These are phyloP conservation scores for Ophiocordyceps unilateralis DNA, from an alignment of 2,329 filamentous ascomycete species.

Conservation along the genomic window DNA sequence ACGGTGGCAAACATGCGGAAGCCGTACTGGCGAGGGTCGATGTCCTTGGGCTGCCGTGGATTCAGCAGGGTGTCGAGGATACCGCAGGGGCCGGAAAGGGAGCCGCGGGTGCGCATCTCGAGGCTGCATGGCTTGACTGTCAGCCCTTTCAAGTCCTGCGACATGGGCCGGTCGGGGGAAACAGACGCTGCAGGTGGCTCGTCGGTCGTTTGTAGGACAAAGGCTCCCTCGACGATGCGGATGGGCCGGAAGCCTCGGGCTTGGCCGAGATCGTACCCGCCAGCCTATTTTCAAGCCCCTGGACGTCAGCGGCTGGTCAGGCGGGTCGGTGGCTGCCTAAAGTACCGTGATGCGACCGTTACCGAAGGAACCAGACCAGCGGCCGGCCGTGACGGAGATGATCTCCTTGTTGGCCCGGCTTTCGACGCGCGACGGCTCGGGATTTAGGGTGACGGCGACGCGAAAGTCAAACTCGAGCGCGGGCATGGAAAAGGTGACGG, in stretches of 20 bases:
- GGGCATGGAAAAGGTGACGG: constrained; percentile 25
- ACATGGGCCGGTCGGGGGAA: neutral
- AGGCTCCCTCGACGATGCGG: constrained; percentile 29
- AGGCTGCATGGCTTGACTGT: constrained; percentile 9
- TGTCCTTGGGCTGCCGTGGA: constrained; percentile 18
- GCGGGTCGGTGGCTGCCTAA: constrained; percentile 6
- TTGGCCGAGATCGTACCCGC: constrained; percentile 24
- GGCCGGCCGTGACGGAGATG: constrained; percentile 27
- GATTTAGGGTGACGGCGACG: constrained; percentile 27
- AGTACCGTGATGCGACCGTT: constrained; percentile 28
- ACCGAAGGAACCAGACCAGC: constrained; percentile 31
- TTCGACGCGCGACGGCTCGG: constrained; percentile 24
- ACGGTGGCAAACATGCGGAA: constrained; percentile 32
- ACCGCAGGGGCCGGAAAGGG: constrained; percentile 27
- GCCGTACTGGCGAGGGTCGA: constrained; percentile 25
- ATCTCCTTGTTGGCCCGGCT: constrained; percentile 27
- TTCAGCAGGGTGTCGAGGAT: constrained; percentile 22
- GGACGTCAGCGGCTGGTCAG: constrained; percentile 4
- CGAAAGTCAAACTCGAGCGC: constrained; percentile 31
- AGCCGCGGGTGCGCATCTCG: constrained; percentile 29
- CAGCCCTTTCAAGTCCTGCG: neutral
- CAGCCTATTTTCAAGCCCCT: constrained; percentile 14
- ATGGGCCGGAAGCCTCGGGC: constrained; percentile 22
- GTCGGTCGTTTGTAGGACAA: constrained; percentile 29
- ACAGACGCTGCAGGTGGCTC: constrained; percentile 26